phyloP scores from a whole-genome alignment of 495 filamentous ascomycete species.

The Bacidia gigantensis region DNA sequence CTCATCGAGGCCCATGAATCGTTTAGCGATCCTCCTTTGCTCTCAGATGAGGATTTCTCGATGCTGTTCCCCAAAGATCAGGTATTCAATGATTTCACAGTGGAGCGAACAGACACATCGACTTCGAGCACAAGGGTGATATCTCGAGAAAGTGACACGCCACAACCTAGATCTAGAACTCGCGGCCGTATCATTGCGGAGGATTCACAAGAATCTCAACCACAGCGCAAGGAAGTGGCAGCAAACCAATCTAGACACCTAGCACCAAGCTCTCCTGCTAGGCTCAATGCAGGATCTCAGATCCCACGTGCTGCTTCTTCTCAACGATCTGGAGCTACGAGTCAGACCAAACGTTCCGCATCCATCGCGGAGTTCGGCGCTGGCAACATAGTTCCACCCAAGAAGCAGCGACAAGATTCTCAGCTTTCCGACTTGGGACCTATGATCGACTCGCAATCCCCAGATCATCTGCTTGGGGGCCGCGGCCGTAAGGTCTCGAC shows the following conservation, averaged over 20 bases:
- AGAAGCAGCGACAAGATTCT: slow-evolving; percentile 1
- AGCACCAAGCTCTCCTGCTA: neutral
- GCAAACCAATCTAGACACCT: neutral
- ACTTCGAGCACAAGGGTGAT: neutral
- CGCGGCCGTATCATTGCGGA: neutral
- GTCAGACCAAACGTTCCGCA: slow-evolving; percentile 5
- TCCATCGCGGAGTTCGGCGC: slow-evolving; percentile 6
- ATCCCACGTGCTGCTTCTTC: neutral
- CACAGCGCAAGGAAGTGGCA: neutral
- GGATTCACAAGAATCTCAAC: neutral
- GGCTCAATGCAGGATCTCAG: neutral
- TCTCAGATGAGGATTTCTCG: neutral
- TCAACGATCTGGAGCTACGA: neutral
- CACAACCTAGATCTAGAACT: neutral
- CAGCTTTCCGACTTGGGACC: slow-evolving; percentile 1
- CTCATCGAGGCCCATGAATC: neutral
- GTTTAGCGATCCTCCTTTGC: neutral
- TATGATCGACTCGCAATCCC: slow-evolving; percentile 14
- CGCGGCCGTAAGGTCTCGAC: slow-evolving; percentile 6
- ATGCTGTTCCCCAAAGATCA: neutral
- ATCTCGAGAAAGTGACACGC: neutral
- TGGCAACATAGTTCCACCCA: neutral
- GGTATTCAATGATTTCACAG: neutral
- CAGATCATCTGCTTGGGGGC: slow-evolving; percentile 1
- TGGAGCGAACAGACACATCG: neutral